Percentiles rank a stretch among this genome's conserved stretches.
Conservation (phyloP, 495 filamentous ascomycete species). For the Hyaloscypha bicolor region DNA sequence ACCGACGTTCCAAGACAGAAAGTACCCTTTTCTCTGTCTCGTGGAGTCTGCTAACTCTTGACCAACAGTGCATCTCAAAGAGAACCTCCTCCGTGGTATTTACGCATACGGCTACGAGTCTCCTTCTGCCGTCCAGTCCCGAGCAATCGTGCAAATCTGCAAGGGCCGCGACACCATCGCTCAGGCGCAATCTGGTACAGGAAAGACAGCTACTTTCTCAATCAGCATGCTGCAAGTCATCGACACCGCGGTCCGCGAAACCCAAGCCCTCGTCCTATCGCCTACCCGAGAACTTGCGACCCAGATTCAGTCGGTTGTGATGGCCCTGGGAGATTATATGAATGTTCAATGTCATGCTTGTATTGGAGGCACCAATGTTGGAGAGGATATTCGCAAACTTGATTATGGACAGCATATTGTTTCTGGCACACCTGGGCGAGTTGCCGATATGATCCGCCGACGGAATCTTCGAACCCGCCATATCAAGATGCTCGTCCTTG, state of each 20-base stretch:
- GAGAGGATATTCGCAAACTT: constrained; percentile 95
- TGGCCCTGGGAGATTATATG: constrained; percentile 99
- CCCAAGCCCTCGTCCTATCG: constrained; percentile 94
- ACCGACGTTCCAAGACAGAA: constrained; percentile 28
- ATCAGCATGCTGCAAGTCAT: constrained; percentile 97
- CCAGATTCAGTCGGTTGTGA: constrained; percentile 96
- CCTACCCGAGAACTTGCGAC: constrained; percentile 97
- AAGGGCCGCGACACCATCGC: constrained; percentile 98
- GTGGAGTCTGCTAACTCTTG: background rate
- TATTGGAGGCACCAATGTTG: constrained; percentile 96
- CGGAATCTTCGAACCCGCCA: constrained; percentile 88
- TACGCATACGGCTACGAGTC: constrained; percentile 99
- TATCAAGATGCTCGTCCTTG: constrained; percentile 99
- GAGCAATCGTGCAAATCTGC: constrained; percentile 98
- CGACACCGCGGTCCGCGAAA: constrained; percentile 80
- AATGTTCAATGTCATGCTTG: constrained; percentile 99
- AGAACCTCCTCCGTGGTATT: constrained; percentile 94
- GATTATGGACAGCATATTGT: constrained; percentile 98
- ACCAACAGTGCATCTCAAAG: constrained; percentile 73
- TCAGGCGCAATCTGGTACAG: constrained; percentile 98
- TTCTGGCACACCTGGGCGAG: constrained; percentile 91
- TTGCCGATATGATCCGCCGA: constrained; percentile 98
- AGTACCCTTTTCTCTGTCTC: background rate
- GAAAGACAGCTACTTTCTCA: constrained; percentile 98
- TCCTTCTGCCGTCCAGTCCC: constrained; percentile 93